A percentile compares a stretch with the other conserved stretches of the same genome.
Conservation (phyloP, 805 yeast genomes). For the Candida rishiriensis region DNA sequence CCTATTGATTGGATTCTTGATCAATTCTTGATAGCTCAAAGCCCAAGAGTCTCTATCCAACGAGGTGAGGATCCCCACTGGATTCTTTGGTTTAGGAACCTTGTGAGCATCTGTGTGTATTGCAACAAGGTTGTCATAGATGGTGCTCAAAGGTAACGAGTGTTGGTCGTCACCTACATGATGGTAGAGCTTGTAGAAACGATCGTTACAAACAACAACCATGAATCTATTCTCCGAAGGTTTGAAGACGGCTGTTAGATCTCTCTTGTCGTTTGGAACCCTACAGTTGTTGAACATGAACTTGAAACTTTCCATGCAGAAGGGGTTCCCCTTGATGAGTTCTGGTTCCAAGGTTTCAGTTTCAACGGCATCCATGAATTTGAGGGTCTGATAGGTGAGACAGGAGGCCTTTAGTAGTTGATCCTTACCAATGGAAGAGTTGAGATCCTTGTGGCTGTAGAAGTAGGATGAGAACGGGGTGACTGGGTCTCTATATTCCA, state of each 20-base stretch:
- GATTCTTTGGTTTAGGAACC: slow-evolving; percentile 38
- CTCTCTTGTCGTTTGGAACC: slow-evolving; percentile 64
- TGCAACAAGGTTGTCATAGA: slow-evolving; percentile 54
- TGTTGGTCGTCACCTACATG: slow-evolving; percentile 40
- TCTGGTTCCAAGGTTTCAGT: slow-evolving; percentile 78
- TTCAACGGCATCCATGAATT: slow-evolving; percentile 65
- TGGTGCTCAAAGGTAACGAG: slow-evolving; percentile 40
- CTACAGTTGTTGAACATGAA: slow-evolving; percentile 89
- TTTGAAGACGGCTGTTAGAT: slow-evolving; percentile 48
- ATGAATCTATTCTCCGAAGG: slow-evolving; percentile 58
- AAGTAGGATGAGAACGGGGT: slow-evolving; percentile 92
- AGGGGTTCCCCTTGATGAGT: slow-evolving; percentile 67
- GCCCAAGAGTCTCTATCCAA: slow-evolving; percentile 84
- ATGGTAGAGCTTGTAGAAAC: slow-evolving; percentile 73
- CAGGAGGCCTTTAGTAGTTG: slow-evolving; percentile 75
- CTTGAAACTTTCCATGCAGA: slow-evolving; percentile 90
- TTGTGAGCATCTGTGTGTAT: slow-evolving; percentile 39
- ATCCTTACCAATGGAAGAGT: slow-evolving; percentile 49
- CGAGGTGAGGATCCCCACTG: slow-evolving; percentile 77
- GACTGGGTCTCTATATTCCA: slow-evolving; percentile 90
- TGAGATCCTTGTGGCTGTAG: slow-evolving; percentile 73
- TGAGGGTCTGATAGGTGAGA: slow-evolving; percentile 59
- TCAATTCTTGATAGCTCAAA: slow-evolving; percentile 51
- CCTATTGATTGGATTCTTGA: slow-evolving; percentile 55
- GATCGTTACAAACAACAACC: slow-evolving; percentile 67